Evolutionary conservation across 345 rosid genomes (phyloP).

Genomic region (Lepidium sativum): DNA sequence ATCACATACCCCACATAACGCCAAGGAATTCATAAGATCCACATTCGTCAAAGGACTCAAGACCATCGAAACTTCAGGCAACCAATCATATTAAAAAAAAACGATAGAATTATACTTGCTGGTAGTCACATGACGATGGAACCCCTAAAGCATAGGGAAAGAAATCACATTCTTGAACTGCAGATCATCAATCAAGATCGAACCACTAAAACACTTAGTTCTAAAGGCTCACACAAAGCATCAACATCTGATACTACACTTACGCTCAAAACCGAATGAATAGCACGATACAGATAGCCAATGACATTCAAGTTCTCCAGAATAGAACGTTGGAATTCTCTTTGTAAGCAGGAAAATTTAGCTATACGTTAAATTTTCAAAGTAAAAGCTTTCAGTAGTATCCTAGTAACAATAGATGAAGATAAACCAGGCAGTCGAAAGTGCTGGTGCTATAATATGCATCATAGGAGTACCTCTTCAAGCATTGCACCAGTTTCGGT

Average conservation of each 20-base stretch:
- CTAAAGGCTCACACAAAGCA: not conserved
- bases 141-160: not conserved
- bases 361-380: not conserved
- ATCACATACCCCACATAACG: conserved; percentile 8
- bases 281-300: not conserved
- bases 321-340: not conserved
- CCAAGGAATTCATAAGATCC: not conserved
- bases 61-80: not conserved
- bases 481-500: conserved; percentile 95
- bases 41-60: not conserved
- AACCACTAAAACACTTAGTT: not conserved
- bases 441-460: not conserved
- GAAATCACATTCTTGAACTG: not conserved
- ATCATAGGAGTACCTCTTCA: conserved; percentile 56
- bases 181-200: conserved; percentile 1
- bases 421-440: not conserved
- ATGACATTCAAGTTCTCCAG: not conserved
- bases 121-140: not conserved
- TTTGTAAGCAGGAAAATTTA: not conserved
- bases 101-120: not conserved
- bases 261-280: not conserved
- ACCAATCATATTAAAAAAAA: not conserved
- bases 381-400: conserved; percentile 2
- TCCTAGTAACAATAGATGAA: not conserved
- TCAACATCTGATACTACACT: not conserved